Conservation (phyloP, 805 yeast species). For the Ogataea chonburiensis region DNA sequence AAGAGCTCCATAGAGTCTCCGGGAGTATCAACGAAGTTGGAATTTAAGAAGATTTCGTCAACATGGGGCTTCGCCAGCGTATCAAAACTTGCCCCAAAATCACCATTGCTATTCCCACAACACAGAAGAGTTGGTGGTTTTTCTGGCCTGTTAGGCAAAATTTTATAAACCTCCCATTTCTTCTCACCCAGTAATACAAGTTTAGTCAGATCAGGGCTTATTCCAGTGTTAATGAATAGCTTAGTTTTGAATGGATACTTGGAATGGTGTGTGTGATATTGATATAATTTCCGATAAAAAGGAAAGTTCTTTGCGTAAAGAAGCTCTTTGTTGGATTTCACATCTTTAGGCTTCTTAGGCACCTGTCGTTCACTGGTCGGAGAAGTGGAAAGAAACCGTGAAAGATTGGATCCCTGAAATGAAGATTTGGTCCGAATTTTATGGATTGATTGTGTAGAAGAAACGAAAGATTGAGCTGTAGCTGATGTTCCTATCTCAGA, state of each 20-base stretch:
- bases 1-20: slow-evolving; percentile 36
- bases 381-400: slow-evolving; percentile 24
- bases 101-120: slow-evolving; percentile 69
- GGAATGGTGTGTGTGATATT: slow-evolving; percentile 50
- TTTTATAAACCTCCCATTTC: slow-evolving; percentile 72
- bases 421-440: slow-evolving; percentile 21
- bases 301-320: slow-evolving; percentile 82
- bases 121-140: slow-evolving; percentile 56
- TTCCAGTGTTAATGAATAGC: slow-evolving; percentile 53
- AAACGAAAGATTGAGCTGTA: slow-evolving; percentile 21
- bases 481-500: slow-evolving; percentile 12
- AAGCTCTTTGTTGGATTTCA: slow-evolving; percentile 48
- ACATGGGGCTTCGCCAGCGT: slow-evolving; percentile 30
- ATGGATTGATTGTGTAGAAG: slow-evolving; percentile 22
- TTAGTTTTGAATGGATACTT: slow-evolving; percentile 48
- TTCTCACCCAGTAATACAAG: slow-evolving; percentile 66
- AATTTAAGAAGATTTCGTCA: slow-evolving; percentile 26
- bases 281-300: slow-evolving; percentile 61
- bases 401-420: slow-evolving; percentile 23
- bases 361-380: slow-evolving; percentile 21
- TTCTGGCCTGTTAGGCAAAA: slow-evolving; percentile 42
- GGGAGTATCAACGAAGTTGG: slow-evolving; percentile 29
- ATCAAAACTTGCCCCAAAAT: slow-evolving; percentile 55
- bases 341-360: slow-evolving; percentile 3
- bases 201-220: slow-evolving; percentile 61